Conservation (phyloP, 2,329 filamentous ascomycete species). For the Talaromyces rugulosus region DNA sequence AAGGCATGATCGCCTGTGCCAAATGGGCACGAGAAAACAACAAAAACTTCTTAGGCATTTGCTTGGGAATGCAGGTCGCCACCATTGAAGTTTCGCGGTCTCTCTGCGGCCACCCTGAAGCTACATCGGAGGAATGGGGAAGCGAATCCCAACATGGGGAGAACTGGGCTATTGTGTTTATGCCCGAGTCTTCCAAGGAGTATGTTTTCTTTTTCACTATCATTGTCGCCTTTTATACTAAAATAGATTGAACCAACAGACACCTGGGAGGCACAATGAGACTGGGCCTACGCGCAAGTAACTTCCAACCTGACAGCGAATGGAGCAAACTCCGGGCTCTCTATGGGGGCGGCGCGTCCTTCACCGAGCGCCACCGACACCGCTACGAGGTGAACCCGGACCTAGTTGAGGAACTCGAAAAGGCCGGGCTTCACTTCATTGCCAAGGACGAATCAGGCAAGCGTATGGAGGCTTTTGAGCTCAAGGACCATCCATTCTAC, state of each 20-base stretch:
- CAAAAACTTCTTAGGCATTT: slow-evolving; percentile 82
- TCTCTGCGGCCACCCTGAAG: slow-evolving; percentile 59
- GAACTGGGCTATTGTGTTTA: slow-evolving; percentile 67
- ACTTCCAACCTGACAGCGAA: slow-evolving; percentile 71
- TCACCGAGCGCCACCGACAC: slow-evolving; percentile 77
- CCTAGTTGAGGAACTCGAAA: slow-evolving; percentile 64
- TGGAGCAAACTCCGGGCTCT: slow-evolving; percentile 74
- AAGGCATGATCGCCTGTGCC: slow-evolving; percentile 87
- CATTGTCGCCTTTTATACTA: neutral
- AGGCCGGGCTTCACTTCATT: slow-evolving; percentile 68
- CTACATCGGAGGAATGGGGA: slow-evolving; percentile 20
- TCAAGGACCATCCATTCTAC: slow-evolving; percentile 79
- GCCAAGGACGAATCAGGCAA: slow-evolving; percentile 74
- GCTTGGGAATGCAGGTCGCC: slow-evolving; percentile 87
- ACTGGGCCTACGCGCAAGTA: slow-evolving; percentile 67
- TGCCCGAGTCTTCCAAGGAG: slow-evolving; percentile 64
- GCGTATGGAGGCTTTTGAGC: slow-evolving; percentile 78
- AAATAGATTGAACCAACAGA: slow-evolving; percentile 54
- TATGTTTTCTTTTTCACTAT: neutral
- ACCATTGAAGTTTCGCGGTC: slow-evolving; percentile 84
- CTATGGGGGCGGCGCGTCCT: slow-evolving; percentile 53
- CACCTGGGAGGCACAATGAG: slow-evolving; percentile 84
- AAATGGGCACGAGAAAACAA: slow-evolving; percentile 81
- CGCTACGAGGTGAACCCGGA: slow-evolving; percentile 87
- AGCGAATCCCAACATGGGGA: slow-evolving; percentile 2